Evolutionary conservation across 1,139 yeast species (phyloP).

Genomic region (Zygosaccharomyces pseudobailii): DNA sequence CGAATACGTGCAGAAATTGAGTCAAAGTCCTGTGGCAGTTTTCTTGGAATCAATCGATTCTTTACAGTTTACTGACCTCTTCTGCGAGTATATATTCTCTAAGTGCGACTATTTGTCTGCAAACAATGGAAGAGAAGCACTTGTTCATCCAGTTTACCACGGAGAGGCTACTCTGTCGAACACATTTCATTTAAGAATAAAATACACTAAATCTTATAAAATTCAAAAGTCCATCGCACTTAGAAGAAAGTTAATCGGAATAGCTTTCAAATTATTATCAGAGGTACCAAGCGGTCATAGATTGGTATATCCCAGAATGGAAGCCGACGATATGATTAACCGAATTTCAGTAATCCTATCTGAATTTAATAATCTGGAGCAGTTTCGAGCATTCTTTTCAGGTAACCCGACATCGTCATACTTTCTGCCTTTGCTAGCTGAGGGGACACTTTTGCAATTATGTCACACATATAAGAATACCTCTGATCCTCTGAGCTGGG

Average conservation of each 20-base stretch:
- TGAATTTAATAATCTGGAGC: slow-evolving; percentile 15
- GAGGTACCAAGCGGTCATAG: slow-evolving; percentile 20
- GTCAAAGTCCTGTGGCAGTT: slow-evolving; percentile 23
- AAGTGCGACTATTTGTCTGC: slow-evolving; percentile 17
- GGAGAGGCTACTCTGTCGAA: slow-evolving; percentile 18
- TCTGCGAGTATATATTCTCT: slow-evolving; percentile 26
- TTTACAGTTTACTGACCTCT: slow-evolving; percentile 11
- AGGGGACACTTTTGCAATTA: slow-evolving; percentile 15
- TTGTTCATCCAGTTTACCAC: slow-evolving; percentile 21
- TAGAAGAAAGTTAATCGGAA: slow-evolving; percentile 21
- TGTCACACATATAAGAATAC: slow-evolving; percentile 1
- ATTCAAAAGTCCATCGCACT: slow-evolving; percentile 20
- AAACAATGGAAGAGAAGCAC: slow-evolving; percentile 5
- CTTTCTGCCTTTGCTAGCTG: slow-evolving; percentile 22
- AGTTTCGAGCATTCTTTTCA: slow-evolving; percentile 23
- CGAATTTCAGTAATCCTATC: slow-evolving; percentile 14
- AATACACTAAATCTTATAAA: slow-evolving; percentile 13
- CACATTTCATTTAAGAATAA: slow-evolving; percentile 15
- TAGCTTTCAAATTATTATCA: slow-evolving; percentile 18
- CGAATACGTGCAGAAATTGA: slow-evolving; percentile 13
- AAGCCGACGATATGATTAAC: slow-evolving; percentile 13
- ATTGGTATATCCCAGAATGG: slow-evolving; percentile 16
- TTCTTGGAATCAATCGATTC: slow-evolving; percentile 21
- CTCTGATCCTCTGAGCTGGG: neutral
- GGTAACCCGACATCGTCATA: slow-evolving; percentile 14